phyloP scores from a whole-genome alignment of 805 yeast genomes.

The Sugiyamaella lignohabitans region DNA sequence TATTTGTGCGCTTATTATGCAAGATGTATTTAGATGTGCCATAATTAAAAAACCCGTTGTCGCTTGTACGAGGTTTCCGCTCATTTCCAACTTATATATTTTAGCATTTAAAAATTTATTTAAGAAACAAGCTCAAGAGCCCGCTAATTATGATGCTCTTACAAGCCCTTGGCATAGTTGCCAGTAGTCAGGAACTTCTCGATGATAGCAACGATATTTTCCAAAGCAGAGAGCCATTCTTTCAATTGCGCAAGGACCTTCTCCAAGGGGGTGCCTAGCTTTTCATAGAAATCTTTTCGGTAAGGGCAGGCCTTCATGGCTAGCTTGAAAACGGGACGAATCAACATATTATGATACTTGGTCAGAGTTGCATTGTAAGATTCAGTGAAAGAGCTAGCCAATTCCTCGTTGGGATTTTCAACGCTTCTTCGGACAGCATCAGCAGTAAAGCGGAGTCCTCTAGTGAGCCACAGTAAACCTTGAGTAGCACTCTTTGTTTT shows the following conservation, averaged over 20 bases:
- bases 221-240: conserved; percentile 73
- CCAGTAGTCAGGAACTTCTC: conserved; percentile 71
- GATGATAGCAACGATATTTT: conserved; percentile 63
- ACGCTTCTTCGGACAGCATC: conserved; percentile 78
- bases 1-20: too few species aligned
- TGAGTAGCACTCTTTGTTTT: conserved; percentile 77
- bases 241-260: conserved; percentile 59
- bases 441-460: conserved; percentile 86
- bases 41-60: too few species aligned
- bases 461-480: conserved; percentile 77
- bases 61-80: too few species aligned
- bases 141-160: too few species aligned
- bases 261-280: conserved; percentile 59
- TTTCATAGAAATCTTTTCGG: conserved; percentile 74
- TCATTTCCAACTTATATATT: too few species aligned
- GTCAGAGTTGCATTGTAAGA: conserved; percentile 78
- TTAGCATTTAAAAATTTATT: too few species aligned
- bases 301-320: conserved; percentile 96
- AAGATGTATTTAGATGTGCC: too few species aligned
- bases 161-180: conserved; percentile 83
- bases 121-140: too few species aligned
- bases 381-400: conserved; percentile 71
- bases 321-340: conserved; percentile 80
- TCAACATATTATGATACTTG: conserved; percentile 72
- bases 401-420: conserved; percentile 53